Conservation (phyloP, 2,329 filamentous ascomycete species). For the Huntiella decipiens region DNA sequence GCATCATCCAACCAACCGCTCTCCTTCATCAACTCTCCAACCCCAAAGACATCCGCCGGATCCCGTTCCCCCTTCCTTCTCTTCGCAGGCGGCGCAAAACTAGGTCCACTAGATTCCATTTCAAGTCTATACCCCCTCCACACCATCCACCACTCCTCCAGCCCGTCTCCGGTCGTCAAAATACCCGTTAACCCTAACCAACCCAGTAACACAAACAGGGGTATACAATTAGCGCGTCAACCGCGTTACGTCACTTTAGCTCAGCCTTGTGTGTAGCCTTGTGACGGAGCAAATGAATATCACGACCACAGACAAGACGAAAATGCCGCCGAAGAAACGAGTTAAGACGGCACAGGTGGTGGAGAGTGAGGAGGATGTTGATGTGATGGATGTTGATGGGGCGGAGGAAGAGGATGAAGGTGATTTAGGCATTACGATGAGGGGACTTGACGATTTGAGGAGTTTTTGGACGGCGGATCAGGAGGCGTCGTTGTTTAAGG, state of each 20-base stretch:
- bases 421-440: constrained; percentile 31
- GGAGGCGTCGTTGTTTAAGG: constrained; percentile 80
- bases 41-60: constrained; percentile 39
- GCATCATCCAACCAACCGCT: constrained; percentile 28
- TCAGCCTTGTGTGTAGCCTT: too few species aligned
- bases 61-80: constrained; percentile 13
- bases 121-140: too few species aligned
- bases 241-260: too few species aligned
- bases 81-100: background rate
- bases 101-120: background rate
- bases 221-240: too few species aligned
- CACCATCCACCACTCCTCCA: too few species aligned
- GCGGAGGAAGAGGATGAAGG: constrained; percentile 40
- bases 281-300: background rate
- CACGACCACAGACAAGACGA: background rate
- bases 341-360: constrained; percentile 32
- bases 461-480: constrained; percentile 77
- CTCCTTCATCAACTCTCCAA: constrained; percentile 39
- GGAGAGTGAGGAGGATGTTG: constrained; percentile 36
- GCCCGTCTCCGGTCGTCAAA: too few species aligned
- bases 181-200: too few species aligned
- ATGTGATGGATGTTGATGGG: constrained; percentile 39
- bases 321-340: constrained; percentile 55
- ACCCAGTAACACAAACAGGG: too few species aligned
- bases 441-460: constrained; percentile 33